phyloP scores from a whole-genome alignment of 2,329 filamentous ascomycete genomes.

The Alternaria solani region DNA sequence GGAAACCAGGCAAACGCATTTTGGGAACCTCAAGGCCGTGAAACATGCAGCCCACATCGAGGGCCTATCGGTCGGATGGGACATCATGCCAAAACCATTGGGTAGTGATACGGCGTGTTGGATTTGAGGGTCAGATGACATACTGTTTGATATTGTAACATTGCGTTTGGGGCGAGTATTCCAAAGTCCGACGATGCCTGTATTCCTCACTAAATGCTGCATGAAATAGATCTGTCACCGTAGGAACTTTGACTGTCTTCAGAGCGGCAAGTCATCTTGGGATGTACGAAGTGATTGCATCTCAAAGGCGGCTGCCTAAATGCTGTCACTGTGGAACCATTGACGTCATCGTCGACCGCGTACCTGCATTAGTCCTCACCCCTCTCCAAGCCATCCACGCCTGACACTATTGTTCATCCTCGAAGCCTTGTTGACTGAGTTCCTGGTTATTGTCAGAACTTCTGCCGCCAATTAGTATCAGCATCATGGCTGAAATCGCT shows the following conservation, averaged over 20 bases:
- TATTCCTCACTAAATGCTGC: background rate
- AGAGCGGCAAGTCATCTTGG: background rate
- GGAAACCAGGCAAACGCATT: conserved; percentile 56
- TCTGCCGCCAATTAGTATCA: background rate
- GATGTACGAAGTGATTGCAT: background rate
- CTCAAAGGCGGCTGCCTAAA: background rate
- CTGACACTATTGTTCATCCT: background rate
- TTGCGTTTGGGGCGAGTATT: background rate
- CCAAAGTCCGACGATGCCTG: background rate
- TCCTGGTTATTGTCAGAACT: background rate
- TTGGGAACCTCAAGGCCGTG: conserved; percentile 59
- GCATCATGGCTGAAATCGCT: conserved; percentile 52
- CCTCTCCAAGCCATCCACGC: background rate
- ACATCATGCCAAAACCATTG: conserved; percentile 60
- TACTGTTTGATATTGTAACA: background rate
- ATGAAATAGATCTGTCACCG: background rate
- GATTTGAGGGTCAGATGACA: conserved; percentile 15
- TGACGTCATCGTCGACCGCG: conserved; percentile 14
- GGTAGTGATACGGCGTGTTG: conserved; percentile 59
- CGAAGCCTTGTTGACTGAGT: background rate
- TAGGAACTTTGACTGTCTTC: background rate
- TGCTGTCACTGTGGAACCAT: conserved; percentile 9
- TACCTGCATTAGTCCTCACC: conserved; percentile 12
- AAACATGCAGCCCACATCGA: conserved; percentile 59
- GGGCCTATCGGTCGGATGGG: conserved; percentile 58